phyloP scores from a whole-genome alignment of 805 yeast genomes.

The Saturnispora zaruensis region DNA sequence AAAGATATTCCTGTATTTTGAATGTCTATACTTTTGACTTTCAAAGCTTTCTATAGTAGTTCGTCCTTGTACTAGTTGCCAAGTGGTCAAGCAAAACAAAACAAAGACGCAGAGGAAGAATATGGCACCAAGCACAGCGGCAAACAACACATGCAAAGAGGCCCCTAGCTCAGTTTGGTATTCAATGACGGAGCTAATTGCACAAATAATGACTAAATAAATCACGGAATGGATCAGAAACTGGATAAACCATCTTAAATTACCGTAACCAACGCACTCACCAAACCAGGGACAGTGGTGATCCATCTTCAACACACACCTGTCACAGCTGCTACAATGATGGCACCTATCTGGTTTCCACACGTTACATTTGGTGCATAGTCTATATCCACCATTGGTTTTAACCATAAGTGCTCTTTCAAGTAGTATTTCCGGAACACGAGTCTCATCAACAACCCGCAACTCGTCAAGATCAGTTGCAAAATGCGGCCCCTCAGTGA shows the following conservation, averaged over 20 bases:
- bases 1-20: constrained; percentile 46
- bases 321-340: constrained; percentile 44
- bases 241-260: constrained; percentile 75
- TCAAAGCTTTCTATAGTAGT: constrained; percentile 81
- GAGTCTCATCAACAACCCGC: neutral
- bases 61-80: constrained; percentile 50
- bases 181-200: constrained; percentile 40
- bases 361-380: constrained; percentile 41
- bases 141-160: constrained; percentile 51
- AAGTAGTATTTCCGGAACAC: constrained; percentile 36
- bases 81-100: constrained; percentile 51
- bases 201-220: constrained; percentile 37
- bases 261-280: constrained; percentile 72
- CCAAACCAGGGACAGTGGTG: constrained; percentile 88
- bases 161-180: constrained; percentile 26
- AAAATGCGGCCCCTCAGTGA: constrained; percentile 39
- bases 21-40: constrained; percentile 37
- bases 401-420: constrained; percentile 38
- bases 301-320: constrained; percentile 46
- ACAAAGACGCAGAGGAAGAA: constrained; percentile 48
- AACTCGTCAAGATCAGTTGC: constrained; percentile 17
- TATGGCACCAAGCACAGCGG: constrained; percentile 45
- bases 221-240: constrained; percentile 49
- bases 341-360: constrained; percentile 58
- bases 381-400: constrained; percentile 57